Evolutionary conservation across 495 filamentous ascomycete species (phyloP).

Genomic region (Aspergillus avenaceus): DNA sequence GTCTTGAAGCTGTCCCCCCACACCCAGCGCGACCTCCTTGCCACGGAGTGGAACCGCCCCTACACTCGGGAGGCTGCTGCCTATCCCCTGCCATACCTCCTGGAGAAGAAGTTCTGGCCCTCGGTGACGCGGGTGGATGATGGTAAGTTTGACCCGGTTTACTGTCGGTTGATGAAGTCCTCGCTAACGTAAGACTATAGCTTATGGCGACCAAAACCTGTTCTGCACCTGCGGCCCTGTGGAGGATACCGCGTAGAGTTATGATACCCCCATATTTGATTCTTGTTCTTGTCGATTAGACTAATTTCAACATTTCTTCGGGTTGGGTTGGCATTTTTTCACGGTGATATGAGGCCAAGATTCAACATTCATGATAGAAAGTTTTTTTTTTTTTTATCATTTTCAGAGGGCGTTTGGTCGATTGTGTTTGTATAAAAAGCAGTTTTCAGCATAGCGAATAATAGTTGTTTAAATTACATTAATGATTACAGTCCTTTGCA

Average conservation of each 20-base stretch:
- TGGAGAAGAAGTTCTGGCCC: constrained; percentile 99
- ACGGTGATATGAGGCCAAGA: constrained; percentile 8
- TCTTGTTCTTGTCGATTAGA: constrained; percentile 4
- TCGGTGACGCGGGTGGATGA: constrained; percentile 86
- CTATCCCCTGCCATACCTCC: constrained; percentile 79
- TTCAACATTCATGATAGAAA: constrained; percentile 24
- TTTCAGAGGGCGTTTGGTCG: constrained; percentile 9
- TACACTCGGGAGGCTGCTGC: constrained; percentile 84
- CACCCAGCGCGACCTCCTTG: constrained; percentile 74
- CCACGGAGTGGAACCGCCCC: constrained; percentile 64
- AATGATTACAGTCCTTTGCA: too few relatives aligned
- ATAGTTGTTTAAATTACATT: background rate
- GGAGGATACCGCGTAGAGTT: constrained; percentile 38
- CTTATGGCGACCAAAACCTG: constrained; percentile 87
- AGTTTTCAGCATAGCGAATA: background rate
- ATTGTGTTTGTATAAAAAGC: constrained; percentile 3
- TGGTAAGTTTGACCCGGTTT: constrained; percentile 51
- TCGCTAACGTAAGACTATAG: constrained; percentile 40
- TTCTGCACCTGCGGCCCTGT: constrained; percentile 95
- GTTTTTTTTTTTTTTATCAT: too few relatives aligned
- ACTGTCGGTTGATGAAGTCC: background rate
- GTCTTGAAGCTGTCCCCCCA: constrained; percentile 92
- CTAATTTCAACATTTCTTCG: constrained; percentile 12
- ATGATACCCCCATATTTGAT: constrained; percentile 41
- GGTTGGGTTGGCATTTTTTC: constrained; percentile 7